Base-by-base conservation (phyloP, 139 green algal species). In the Picochlorum sp. region DNA sequence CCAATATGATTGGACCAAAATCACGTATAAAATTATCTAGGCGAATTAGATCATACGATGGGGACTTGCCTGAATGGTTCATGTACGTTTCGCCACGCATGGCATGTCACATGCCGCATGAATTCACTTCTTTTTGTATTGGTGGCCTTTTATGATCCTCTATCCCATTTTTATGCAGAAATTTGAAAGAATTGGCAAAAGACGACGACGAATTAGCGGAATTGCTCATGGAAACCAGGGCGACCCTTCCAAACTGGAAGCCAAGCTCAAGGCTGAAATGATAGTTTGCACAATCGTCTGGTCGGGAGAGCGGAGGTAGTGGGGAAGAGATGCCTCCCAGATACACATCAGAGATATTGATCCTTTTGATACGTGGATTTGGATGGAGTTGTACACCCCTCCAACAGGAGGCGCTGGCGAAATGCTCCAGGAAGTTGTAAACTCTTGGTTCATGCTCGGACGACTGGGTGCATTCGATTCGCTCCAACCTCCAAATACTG, bases 381-480 rank as follows among this genome's bases (percentile, higher is more conserved):
- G 71, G 65, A 6, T 74, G 13, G 65, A 77, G 34, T 38, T 77
- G 18, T 73, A 69, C 49, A 23, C n/a, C 6, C 65, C 70, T 1
- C 70, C 70, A n/a, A 60, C 37, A 8, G 20, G 5, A 18, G 37
- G 28, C 2, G 65, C 62, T 9, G 15, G 64, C 5, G 70, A 69
- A 11, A 60, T 77, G 70, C 18, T 67, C 24, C 70, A 86, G 57
- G 76, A 81, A 6, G 69, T 88, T 38, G 26, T 96, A 9, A 75
- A 78, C 49, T 77, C 72, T 21, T 96, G 89, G 89, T 96, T 92
- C 70, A 75, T 89, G 57, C 34, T 96, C 26, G 89, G 89, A 28
- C 91, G 89, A 62, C 63, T 96, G 34, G 89, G 89, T 1, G 88
- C 74, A 32, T 96, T 79, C 79, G 94, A 96, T 72, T 81, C 75